Conservation (phyloP, 2,329 filamentous ascomycete genomes). For the Colletotrichum australisinense region DNA sequence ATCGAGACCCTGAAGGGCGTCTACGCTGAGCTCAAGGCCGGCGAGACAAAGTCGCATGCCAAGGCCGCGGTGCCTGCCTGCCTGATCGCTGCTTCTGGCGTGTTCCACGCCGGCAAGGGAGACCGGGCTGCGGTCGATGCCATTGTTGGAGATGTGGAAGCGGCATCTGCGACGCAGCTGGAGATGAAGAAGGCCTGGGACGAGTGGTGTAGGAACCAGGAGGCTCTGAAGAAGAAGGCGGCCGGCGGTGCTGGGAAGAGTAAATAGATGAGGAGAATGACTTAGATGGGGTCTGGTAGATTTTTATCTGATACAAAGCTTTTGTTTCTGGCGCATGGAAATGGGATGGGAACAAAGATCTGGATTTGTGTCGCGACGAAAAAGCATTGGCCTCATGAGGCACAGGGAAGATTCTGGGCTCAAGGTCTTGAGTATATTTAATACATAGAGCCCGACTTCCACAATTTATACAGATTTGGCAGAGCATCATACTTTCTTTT, state of each 20-base stretch:
- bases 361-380: not conserved
- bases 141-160: constrained; percentile 73
- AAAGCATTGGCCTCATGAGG: not conserved
- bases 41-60: constrained; percentile 76
- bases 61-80: constrained; percentile 80
- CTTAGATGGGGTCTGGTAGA: not conserved
- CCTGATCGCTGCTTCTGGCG: constrained; percentile 72
- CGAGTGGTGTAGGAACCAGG: constrained; percentile 35
- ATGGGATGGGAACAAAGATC: not conserved
- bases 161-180: constrained; percentile 40
- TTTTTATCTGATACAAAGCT: not conserved
- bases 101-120: constrained; percentile 66
- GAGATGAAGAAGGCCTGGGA: constrained; percentile 32
- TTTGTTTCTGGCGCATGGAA: not conserved
- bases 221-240: constrained; percentile 26
- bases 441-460: not conserved
- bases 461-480: not conserved
- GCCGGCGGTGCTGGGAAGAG: constrained; percentile 3
- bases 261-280: not conserved
- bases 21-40: constrained; percentile 73
- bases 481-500: not conserved
- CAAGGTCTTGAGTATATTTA: not conserved
- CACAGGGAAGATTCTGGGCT: not conserved
- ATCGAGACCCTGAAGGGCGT: constrained; percentile 72
- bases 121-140: constrained; percentile 66